Base-by-base conservation (phyloP, 2,329 filamentous ascomycete species). In the Cytospora mali region DNA sequence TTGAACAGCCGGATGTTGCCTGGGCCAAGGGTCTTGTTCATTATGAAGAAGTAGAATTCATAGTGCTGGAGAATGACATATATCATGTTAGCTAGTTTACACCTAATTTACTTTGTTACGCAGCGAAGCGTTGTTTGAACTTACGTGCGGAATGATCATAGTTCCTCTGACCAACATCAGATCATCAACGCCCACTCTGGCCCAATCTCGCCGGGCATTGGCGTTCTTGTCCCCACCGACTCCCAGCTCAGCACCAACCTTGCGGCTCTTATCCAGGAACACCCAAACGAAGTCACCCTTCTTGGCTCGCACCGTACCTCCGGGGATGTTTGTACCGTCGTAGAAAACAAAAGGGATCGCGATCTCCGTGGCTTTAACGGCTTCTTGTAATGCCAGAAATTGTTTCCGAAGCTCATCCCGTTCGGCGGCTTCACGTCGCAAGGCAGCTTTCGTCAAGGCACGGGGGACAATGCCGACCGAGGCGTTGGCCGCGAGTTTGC, bases 271-370 rank as follows among this genome's bases (percentile, higher is more conserved):
- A 75, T 99, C 95, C 3, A 99, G 79, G 68, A 98, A 97, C 1
- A 97, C 79, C 95, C 95, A 98, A 28, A 96, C 83, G 62, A 88
- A 89, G 71, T 98, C 95, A 11, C 95, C 94, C 76, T 99, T 99
- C 75, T 93, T 96, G 56, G 98, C 85, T 64, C 89, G 88, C 54
- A 94, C 93, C 16, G 84, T 84, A 1, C 94, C 93, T 18, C 93
- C 92, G 0, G 93, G 91, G 13, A 91, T 90, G 73, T 96, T 94
- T 25, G 92, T 92, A 18, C 95, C 95, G 69, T 98, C 94, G 77
- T 97, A 98, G 73, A 98, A 98, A 4, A 98, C 92, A 75, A 98
- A 99, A 0, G 95, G 95, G 33, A 99, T 89, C 18, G 90, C 83
- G 60, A 99, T 91, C 71, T 97, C 93, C 10, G 93, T 93, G 23